phyloP scores from a whole-genome alignment of 768 basidiomycete genomes.

The Mycena albidolilacea region DNA sequence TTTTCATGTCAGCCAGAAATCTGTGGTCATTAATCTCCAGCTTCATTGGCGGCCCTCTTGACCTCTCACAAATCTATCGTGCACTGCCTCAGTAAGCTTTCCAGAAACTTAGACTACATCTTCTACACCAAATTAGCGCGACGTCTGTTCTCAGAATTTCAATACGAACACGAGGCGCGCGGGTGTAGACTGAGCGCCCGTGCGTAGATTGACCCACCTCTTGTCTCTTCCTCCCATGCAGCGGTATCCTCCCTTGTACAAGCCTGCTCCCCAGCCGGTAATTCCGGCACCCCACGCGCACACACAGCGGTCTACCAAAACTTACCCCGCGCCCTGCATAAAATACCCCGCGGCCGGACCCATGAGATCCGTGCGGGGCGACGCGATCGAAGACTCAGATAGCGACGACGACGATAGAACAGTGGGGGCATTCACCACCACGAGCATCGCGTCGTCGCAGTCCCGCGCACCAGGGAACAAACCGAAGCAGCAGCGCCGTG shows the following conservation, averaged over 20 bases:
- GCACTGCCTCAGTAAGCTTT: not conserved
- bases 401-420: not conserved
- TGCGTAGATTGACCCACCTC: not conserved
- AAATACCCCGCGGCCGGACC: not conserved
- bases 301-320: not conserved
- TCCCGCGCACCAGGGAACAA: constrained; percentile 17
- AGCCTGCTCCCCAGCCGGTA: not conserved
- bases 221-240: constrained; percentile 2
- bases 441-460: constrained; percentile 21
- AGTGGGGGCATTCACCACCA: constrained; percentile 2
- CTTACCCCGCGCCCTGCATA: constrained; percentile 2
- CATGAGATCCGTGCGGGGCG: not conserved
- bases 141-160: constrained; percentile 13
- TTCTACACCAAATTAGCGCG: constrained; percentile 21
- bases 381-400: not conserved
- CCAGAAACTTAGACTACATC: constrained; percentile 21
- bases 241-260: not conserved
- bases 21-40: too few species aligned
- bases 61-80: not conserved
- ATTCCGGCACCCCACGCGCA: not conserved
- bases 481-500: constrained; percentile 19
- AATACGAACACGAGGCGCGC: constrained; percentile 8
- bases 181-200: not conserved
- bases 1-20: too few species aligned
- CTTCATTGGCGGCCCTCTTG: not conserved